Evolutionary conservation across 2,329 filamentous ascomycete genomes (phyloP), one percentile per base, ranked within the genome.

Genomic region (Podosphaera xanthii): DNA sequence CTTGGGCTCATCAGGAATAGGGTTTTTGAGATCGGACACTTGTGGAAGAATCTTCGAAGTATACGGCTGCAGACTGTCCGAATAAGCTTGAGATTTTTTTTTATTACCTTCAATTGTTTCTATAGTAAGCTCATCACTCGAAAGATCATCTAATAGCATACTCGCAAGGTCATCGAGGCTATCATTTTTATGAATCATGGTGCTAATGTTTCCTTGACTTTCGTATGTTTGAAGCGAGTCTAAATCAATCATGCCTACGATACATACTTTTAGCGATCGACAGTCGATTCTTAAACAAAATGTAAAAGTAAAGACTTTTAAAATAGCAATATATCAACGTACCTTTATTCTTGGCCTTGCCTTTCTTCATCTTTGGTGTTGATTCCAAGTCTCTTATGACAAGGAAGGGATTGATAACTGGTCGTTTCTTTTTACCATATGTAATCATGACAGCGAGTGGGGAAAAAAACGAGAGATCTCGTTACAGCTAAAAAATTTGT

Each of bases 121-220:
- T 44, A 12, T 14, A 6, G 10, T 12, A 4, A 61, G 49, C 50
- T 64, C 58, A 44, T 63, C 61, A 3, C 59, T 57, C 6, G 59
- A 60, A 12, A 63, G 64, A 55, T 65, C 63, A 9, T 66, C 63
- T 7, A 66, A 60, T 12, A 65, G 60, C 40, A 63, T 63, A 55
- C 61, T 64, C 33, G 60, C 64, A 60, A 64, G 58, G 52, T 65
- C 64, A 40, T 66, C 64, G 36, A 66, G 61, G 40, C 63, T 65
- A 58, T 65, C 62, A 49, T 62, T 38, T 44, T 44, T 8, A 44
- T 44, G 40, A 44, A 7, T 14, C n/a, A 44, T 44, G 9, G 40
- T 6, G n/a, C 10, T 7, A 44, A 12, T 44, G 4, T 44, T 44
- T 8, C 10, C 40, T 44, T 44, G 40, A 14, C 40, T 44, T 12